These are phyloP conservation scores for Sphagnurus paluster DNA, from an alignment of 1,284 basidiomycete species.

Conservation along the genomic window DNA sequence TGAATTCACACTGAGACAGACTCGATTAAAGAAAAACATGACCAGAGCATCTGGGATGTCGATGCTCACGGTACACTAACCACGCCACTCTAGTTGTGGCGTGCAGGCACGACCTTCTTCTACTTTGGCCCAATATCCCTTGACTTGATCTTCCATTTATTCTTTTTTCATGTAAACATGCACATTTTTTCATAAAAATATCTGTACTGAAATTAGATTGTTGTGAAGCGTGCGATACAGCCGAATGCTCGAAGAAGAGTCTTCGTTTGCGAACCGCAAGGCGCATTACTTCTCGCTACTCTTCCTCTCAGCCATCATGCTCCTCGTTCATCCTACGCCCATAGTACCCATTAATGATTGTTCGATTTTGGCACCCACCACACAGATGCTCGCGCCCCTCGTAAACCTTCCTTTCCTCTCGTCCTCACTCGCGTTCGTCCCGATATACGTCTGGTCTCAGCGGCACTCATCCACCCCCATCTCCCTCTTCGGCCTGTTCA, in stretches of 20 bases:
- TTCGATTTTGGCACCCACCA: too few relatives aligned
- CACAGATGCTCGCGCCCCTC: slow-evolving; percentile 83
- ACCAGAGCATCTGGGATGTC: too few relatives aligned
- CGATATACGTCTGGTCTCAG: slow-evolving; percentile 96
- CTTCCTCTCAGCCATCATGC: slow-evolving; percentile 75
- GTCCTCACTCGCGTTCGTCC: slow-evolving; percentile 86
- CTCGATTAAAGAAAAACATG: too few relatives aligned
- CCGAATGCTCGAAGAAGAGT: slow-evolving; percentile 93
- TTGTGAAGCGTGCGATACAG: slow-evolving; percentile 96
- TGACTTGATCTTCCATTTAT: slow-evolving; percentile 96
- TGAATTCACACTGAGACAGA: too few relatives aligned
- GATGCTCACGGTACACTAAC: background rate
- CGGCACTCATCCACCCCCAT: slow-evolving; percentile 94
- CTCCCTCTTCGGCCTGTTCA: slow-evolving; percentile 91
- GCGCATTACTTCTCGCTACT: slow-evolving; percentile 97
- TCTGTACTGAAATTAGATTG: background rate
- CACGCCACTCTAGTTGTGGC: slow-evolving; percentile 78
- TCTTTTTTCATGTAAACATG: slow-evolving; percentile 77
- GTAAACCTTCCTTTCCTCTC: slow-evolving; percentile 91
- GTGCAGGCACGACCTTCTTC: slow-evolving; percentile 88
- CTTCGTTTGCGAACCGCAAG: slow-evolving; percentile 86
- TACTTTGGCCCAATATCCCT: slow-evolving; percentile 93
- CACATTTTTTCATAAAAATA: background rate
- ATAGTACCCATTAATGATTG: too few relatives aligned
- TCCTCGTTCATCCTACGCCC: slow-evolving; percentile 63